Base-by-base conservation (phyloP, 1,139 yeast species). In the Fermentozyma sake region DNA sequence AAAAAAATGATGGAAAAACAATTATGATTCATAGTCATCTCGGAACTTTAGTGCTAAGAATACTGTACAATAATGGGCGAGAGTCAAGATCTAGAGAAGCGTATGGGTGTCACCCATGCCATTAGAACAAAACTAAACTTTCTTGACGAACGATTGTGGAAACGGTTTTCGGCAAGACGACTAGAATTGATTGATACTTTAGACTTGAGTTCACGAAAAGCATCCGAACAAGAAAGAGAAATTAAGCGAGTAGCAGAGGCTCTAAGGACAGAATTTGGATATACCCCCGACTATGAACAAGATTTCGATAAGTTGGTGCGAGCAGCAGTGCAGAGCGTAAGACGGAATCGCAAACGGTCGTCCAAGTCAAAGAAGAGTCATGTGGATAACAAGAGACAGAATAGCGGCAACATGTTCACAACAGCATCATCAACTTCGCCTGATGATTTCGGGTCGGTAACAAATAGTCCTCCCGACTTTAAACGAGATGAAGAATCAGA, bases 291-390 rank as follows among this genome's bases (percentile, higher is more conserved):
- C 3, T 64, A 72, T 16, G 58, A 76, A 20, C 58, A 64, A 1
- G 97, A 89, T 42, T 89, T 91, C 50, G 95, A 87, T 52, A 82
- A 81, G 51, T 68, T 91, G 23, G 96, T 91, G 0, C 64, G 96
- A 18, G 95, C 96, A 3, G 97, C 96, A 0, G 81, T 91, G 15
- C 98, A 91, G 38, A 63, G 71, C 36, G 74, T 64, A 2, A 39
- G 74, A 25, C 44, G 74, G 28, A 68, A 68, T 38, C 42, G 74
- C 13, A 68, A 68, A 35, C 37, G 74, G 31, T 56, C 65, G 11
- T 52, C 62, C 18, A 60, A 64, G 34, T 39, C 66, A 0, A 42
- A 37, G 11, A 29, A 23, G 22, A 23, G 23, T 2, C 50, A 46
- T 24, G 36, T n/a, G 4, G 30, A 18, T 13, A 12, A 23, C 10